Base-by-base conservation (phyloP, 495 filamentous ascomycete species). In the Choiromyces venosus region DNA sequence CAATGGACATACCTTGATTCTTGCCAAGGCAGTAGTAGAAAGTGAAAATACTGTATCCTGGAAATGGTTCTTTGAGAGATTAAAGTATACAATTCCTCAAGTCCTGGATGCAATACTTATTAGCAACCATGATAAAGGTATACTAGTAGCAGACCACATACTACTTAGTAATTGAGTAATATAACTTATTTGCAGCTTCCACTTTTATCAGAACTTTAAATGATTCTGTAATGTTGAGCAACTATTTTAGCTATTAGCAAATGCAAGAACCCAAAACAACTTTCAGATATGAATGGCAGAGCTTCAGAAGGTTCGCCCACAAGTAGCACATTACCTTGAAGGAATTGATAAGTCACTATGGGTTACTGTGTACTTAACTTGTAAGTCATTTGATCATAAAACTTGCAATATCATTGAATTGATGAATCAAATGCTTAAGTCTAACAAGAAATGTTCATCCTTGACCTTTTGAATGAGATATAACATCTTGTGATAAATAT, bases 41-140 rank as follows among this genome's bases (percentile, higher is more conserved):
- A 71, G 64, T n/a, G 72, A 77, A 36, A 77, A 77, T 42, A 68
- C 61, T 19, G 35, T 18, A 2, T 77, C 40, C 0, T 77, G 75
- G 75, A 16, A 21, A 16, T 77, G 40, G 29, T 74, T 77, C 61
- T 68, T 74, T 2, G 33, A 36, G 12, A 37, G 67, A n/a, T 36
- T 73, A 1, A 56, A 44, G 19, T 1, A 3, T 4, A 64, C 29
- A 14, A 68, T 69, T 12, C 70, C 65, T 36, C 39, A 75, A 66
- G 25, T 61, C 44, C 25, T 39, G 66, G 37, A 33, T 19, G 36
- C 19, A 6, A 65, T 67, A 1, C 33, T 74, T 33, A 66, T 74
- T 19, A 70, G 67, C 21, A 64, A 71, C 18, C 33, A n/a, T 9
- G 67, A 69, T 38, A 70, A 56, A 33, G 61, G 61, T 7, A 4